A percentile compares a stretch with the other conserved stretches of the same genome.
phyloP scores from a whole-genome alignment of 108 stramenopile genomes.

The Cyclotella choctawhatcheeana region DNA sequence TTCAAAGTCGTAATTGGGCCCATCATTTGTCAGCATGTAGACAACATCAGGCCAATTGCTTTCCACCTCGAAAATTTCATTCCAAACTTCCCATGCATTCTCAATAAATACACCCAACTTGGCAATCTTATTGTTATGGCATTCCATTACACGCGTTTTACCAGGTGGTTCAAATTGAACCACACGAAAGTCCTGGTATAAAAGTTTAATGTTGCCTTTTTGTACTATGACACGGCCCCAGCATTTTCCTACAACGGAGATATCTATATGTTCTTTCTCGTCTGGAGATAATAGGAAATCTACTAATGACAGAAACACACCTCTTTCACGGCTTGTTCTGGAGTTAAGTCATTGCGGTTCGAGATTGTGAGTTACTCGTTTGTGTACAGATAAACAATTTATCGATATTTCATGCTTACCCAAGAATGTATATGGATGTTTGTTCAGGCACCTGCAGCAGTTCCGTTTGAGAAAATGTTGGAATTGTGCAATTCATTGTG shows the following conservation, averaged over 20 bases:
- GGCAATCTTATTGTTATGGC: slow-evolving; percentile 45
- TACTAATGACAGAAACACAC: slow-evolving; percentile 37
- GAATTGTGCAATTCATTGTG: slow-evolving; percentile 42
- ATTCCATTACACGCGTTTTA: slow-evolving; percentile 18
- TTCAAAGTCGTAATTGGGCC: slow-evolving; percentile 28
- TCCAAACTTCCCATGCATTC: slow-evolving; percentile 45
- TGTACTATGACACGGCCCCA: slow-evolving; percentile 41
- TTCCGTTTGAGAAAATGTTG: slow-evolving; percentile 20
- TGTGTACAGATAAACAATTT: too few species aligned
- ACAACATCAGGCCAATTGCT: slow-evolving; percentile 41
- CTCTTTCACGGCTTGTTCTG: slow-evolving; percentile 45
- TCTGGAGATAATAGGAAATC: slow-evolving; percentile 28
- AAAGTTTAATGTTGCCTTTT: slow-evolving; percentile 35
- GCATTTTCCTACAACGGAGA: slow-evolving; percentile 35
- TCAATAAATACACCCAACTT: slow-evolving; percentile 33
- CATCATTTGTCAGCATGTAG: slow-evolving; percentile 28
- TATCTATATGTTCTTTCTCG: slow-evolving; percentile 22
- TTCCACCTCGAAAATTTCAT: slow-evolving; percentile 39
- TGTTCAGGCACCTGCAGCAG: slow-evolving; percentile 23
- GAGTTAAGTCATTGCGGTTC: too few species aligned
- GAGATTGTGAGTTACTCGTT: too few species aligned
- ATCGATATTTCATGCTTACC: too few species aligned
- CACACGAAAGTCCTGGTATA: slow-evolving; percentile 49
- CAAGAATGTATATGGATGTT: slow-evolving; percentile 41
- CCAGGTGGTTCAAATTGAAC: slow-evolving; percentile 22